Base-by-base conservation (phyloP, 2,329 filamentous ascomycete species). In the Aspergillus sp. region DNA sequence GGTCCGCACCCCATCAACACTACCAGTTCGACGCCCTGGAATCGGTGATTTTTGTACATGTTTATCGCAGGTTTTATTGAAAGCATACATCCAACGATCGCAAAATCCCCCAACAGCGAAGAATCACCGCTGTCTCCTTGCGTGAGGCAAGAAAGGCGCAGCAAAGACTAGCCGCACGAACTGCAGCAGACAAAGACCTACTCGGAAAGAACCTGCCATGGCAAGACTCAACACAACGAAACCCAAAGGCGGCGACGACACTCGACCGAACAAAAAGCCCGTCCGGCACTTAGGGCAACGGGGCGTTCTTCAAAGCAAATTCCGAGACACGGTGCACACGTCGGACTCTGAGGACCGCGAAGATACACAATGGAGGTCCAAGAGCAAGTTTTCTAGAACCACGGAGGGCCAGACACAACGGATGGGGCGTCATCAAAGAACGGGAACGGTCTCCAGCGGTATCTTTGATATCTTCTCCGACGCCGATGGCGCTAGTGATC, bases 381-480 rank as follows among this genome's bases (percentile, higher is more conserved):
- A 58, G 24, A 54, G 31, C 20, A 53, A 53, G 2, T 54, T 52
- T 2, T 36, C 57, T 6, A 51, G 52, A n/a, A 49, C 61, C 6
- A 57, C 51, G 12, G 63, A 62, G n/a, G 63, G 51, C 12, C 56
- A 56, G 5, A 32, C 56, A n/a, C 54, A 62, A 10, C 29, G 22
- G 12, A 62, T 56, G 31, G 62, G 57, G 31, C 60, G 65, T 20
- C 55, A 58, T 31, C 67, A 65, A 60, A 67, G 64, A 54, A 60
- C 62, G 3, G 64, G 60, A 22, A 66, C 62, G 24, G 47, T 63
- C 11, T 62, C 67, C 0, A 62, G 66, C 22, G 47, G 62, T 2
- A 52, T 56, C 10, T 74, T 74, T 32, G 64, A 73, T 39, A 73
- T 74, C 42, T 72, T 75, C n/a, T 60, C 70, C 5, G 71, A 75